Evolutionary conservation across 2,329 filamentous ascomycete species (phyloP), one percentile per base, ranked within the genome.

Genomic region (Albophoma yamanashiensis): DNA sequence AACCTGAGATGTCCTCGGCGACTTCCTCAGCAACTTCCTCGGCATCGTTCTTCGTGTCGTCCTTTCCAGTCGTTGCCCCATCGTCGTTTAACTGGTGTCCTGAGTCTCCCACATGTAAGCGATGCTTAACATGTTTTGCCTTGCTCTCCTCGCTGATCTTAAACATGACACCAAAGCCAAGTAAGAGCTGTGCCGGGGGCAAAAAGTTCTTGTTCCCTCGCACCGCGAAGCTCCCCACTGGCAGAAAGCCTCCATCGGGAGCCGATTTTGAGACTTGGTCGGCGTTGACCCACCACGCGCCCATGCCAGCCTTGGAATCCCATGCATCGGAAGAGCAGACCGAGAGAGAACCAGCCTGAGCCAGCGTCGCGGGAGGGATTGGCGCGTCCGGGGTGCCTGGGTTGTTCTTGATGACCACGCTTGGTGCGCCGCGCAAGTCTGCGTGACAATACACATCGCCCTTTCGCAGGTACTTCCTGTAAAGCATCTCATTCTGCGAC

Each of bases 221-320:
- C 56, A 97, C 81, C 73, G 87, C 84, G 71, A 99, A 97, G 63
- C 84, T 84, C 22, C 93, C 94, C 0, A 83, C 79, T 0, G 86
- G 83, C 8, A 99, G 75, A 66, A 90, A 93, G 65, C 95, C 92
- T 31, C 93, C 93, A 0, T 83, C 85, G 0, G 86, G 81, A 0
- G 89, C 87, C 40, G 86, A 90, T 75, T 97, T 97, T 12, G 89
- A 91, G 0, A 99, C 91, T 71, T 97, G 92, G 59, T 93, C 87
- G 2, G 90, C 88, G 63, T 88, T 86, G 0, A 95, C 93, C 94
- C 94, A 99, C 88, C 91, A 99, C 11, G 93, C 92, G 22, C 89
- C 88, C 89, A 97, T 96, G 20, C 91, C 85, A 11, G 93, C 93
- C 73, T 99, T 99, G 1, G 90, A 93, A 62, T 97, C 94, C 94